A percentile compares a stretch with the other conserved stretches of the same genome.
Conservation (phyloP, 139 green algal species). For the Mesotaenium endlicherianum region DNA sequence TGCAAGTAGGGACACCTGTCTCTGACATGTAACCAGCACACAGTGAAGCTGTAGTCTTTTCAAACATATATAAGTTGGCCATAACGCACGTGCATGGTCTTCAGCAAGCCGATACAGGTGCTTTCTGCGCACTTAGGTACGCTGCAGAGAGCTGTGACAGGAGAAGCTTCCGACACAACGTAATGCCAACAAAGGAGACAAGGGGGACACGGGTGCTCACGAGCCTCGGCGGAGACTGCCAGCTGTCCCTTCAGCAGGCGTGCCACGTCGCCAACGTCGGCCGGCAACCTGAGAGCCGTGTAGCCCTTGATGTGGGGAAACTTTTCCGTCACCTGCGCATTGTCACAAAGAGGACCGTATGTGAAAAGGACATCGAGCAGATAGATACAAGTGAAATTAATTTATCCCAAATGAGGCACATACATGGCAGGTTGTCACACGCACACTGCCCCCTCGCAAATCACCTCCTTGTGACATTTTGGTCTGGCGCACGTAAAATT, state of each 20-base stretch:
- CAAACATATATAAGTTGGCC: not conserved
- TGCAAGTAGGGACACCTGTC: not conserved
- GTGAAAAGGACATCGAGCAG: not conserved
- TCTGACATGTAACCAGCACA: not conserved
- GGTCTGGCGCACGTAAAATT: not conserved
- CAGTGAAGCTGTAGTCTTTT: not conserved
- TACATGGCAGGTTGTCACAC: not conserved
- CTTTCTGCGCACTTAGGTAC: not conserved
- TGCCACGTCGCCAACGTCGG: not conserved
- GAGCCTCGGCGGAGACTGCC: not conserved
- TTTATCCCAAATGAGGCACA: not conserved
- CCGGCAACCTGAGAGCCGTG: not conserved
- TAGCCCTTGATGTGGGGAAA: slow-evolving; percentile 19
- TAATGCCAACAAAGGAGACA: not conserved
- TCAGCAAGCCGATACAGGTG: not conserved
- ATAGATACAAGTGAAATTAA: not conserved
- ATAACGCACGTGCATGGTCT: not conserved
- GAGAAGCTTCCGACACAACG: not conserved
- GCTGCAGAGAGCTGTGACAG: not conserved
- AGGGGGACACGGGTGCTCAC: not conserved
- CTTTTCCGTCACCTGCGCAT: slow-evolving; percentile 5
- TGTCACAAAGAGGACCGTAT: not conserved
- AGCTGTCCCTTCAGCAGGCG: slow-evolving; percentile 14
- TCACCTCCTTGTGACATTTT: not conserved
- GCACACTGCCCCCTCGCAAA: not conserved